Conservation (phyloP, 1,284 basidiomycete species). For the Fomitopsis schrenkii region DNA sequence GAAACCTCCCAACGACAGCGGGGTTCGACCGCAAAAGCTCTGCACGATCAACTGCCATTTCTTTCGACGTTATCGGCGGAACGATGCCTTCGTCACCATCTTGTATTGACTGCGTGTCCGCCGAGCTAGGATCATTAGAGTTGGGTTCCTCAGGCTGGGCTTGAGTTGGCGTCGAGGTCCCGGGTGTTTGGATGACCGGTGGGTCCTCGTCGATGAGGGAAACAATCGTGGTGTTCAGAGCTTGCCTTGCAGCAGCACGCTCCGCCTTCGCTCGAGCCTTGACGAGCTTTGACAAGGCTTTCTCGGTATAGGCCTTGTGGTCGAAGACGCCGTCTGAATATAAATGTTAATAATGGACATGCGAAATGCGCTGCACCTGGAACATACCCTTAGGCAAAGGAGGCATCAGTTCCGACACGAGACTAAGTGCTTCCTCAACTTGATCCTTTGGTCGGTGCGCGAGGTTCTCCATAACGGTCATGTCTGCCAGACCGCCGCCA, state of each 20-base stretch:
- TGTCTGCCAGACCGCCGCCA: slow-evolving; percentile 85
- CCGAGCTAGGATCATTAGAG: slow-evolving; percentile 16
- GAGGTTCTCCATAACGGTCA: slow-evolving; percentile 97
- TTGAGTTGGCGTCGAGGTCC: slow-evolving; percentile 27
- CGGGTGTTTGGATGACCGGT: slow-evolving; percentile 16
- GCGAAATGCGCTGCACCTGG: neutral
- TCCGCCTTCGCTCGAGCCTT: slow-evolving; percentile 79
- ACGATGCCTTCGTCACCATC: slow-evolving; percentile 32
- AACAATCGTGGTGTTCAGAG: slow-evolving; percentile 17
- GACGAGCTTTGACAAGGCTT: slow-evolving; percentile 66
- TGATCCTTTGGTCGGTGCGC: slow-evolving; percentile 97
- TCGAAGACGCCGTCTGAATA: slow-evolving; percentile 87
- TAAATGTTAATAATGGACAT: slow-evolving; percentile 7
- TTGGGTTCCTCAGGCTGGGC: slow-evolving; percentile 25
- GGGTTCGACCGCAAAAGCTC: slow-evolving; percentile 74
- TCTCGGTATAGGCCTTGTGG: slow-evolving; percentile 85
- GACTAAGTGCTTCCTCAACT: slow-evolving; percentile 85
- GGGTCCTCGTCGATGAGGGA: slow-evolving; percentile 19
- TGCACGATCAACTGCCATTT: slow-evolving; percentile 50
- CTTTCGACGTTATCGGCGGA: slow-evolving; percentile 26
- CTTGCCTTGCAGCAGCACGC: slow-evolving; percentile 61
- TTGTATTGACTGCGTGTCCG: slow-evolving; percentile 24
- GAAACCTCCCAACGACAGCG: slow-evolving; percentile 76
- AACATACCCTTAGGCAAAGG: slow-evolving; percentile 81
- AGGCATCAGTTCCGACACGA: slow-evolving; percentile 87